A percentile compares a stretch with the other conserved stretches of the same genome.
Conservation (phyloP, 345 rosid genomes). For the Lepidium aucheri region DNA sequence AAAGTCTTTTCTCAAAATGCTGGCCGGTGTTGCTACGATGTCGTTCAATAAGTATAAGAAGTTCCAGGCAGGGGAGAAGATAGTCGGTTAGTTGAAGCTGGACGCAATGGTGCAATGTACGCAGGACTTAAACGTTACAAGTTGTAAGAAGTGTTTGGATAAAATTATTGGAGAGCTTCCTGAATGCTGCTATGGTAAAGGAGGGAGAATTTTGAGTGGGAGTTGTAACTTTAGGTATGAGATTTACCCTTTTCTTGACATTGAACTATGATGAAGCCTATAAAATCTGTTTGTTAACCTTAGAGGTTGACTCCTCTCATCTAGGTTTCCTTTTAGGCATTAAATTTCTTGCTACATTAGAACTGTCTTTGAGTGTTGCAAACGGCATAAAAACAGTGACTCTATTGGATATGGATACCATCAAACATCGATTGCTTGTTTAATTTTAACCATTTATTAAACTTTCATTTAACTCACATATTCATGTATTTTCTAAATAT, state of each 20-base stretch:
- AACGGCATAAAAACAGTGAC: too few relatives aligned
- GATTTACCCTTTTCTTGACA: conserved; percentile 36
- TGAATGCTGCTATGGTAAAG: conserved; percentile 46
- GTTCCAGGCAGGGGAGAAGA: too few relatives aligned
- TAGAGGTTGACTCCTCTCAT: too few relatives aligned
- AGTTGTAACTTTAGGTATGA: conserved; percentile 57
- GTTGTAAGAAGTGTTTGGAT: conserved; percentile 39
- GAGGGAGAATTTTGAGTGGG: conserved; percentile 41
- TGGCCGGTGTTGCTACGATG: background rate
- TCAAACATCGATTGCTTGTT: too few relatives aligned
- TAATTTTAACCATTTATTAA: too few relatives aligned
- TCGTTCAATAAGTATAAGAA: too few relatives aligned
- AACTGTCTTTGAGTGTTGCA: too few relatives aligned
- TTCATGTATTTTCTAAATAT: too few relatives aligned
- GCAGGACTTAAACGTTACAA: conserved; percentile 25
- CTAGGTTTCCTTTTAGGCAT: too few relatives aligned
- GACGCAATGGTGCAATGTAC: conserved; percentile 54
- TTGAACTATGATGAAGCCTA: background rate
- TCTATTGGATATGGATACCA: too few relatives aligned
- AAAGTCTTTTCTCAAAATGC: conserved; percentile 29
- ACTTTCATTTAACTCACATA: too few relatives aligned
- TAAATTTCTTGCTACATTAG: too few relatives aligned
- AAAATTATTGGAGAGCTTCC: conserved; percentile 34
- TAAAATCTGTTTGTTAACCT: background rate
- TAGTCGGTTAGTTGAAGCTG: background rate